A percentile compares a stretch with the other conserved stretches of the same genome.
Evolutionary conservation across 805 yeast genomes (phyloP).

Genomic region (Clavispora asparagi): DNA sequence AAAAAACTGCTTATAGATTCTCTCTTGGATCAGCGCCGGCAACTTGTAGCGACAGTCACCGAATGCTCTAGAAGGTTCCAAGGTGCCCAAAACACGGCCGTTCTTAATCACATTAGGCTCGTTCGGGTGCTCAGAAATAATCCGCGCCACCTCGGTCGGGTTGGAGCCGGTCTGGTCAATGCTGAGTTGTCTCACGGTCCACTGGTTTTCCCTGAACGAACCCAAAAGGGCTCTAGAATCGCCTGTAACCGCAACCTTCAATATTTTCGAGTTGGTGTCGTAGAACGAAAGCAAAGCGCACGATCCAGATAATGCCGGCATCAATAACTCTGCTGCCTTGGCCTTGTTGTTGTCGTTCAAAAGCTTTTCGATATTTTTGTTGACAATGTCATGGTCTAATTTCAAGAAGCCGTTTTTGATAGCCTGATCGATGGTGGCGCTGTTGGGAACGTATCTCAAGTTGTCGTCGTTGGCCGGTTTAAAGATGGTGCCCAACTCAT

Average conservation of each 20-base stretch:
- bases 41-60: conserved; percentile 95
- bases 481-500: conserved; percentile 64
- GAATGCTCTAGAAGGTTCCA: conserved; percentile 94
- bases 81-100: conserved; percentile 87
- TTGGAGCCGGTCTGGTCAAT: conserved; percentile 94
- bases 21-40: conserved; percentile 69
- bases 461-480: conserved; percentile 48
- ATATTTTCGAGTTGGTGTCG: conserved; percentile 64
- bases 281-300: conserved; percentile 87
- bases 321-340: conserved; percentile 63
- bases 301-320: conserved; percentile 94
- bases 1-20: conserved; percentile 69
- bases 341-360: conserved; percentile 65
- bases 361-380: conserved; percentile 63
- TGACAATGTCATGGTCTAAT: conserved; percentile 82
- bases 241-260: conserved; percentile 93
- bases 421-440: conserved; percentile 71
- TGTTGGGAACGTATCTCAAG: conserved; percentile 57
- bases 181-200: conserved; percentile 85
- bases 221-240: conserved; percentile 93
- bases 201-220: conserved; percentile 58
- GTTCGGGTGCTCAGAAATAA: conserved; percentile 84
- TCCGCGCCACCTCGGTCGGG: conserved; percentile 77
- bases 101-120: conserved; percentile 78
- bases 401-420: conserved; percentile 74